Evolutionary conservation across 139 green algal genomes (phyloP).

Genomic region (Nannochloris sp.): DNA sequence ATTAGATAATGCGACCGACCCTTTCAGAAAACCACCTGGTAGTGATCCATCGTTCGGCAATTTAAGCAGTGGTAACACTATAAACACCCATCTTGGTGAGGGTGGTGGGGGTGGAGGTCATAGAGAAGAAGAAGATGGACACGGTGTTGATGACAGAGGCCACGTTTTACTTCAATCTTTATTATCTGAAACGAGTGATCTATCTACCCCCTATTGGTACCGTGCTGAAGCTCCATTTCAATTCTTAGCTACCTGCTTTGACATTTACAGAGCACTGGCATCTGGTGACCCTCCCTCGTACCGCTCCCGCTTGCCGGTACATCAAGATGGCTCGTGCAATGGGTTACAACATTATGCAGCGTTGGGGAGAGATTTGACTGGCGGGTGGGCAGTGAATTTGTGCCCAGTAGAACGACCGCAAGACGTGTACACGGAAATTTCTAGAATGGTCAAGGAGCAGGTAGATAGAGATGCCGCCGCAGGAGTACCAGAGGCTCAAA

Average conservation of each 20-base stretch:
- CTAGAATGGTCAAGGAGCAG: constrained; percentile 35
- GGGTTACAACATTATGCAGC: constrained; percentile 98
- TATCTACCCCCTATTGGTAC: constrained; percentile 61
- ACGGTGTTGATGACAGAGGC: background rate
- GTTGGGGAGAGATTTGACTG: constrained; percentile 67
- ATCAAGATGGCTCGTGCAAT: constrained; percentile 95
- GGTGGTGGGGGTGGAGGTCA: background rate
- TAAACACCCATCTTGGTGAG: background rate
- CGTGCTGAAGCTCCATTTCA: constrained; percentile 85
- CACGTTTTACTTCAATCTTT: background rate
- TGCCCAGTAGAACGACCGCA: constrained; percentile 50
- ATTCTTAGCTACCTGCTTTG: constrained; percentile 82
- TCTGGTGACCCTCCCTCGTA: constrained; percentile 56
- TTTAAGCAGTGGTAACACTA: background rate
- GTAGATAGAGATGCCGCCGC: constrained; percentile 33
- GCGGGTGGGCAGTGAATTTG: constrained; percentile 84
- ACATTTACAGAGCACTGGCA: constrained; percentile 63
- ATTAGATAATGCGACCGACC: constrained; percentile 38
- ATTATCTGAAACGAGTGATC: constrained; percentile 12
- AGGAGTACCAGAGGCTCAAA: constrained; percentile 20
- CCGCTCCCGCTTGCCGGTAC: constrained; percentile 67
- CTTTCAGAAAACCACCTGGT: background rate
- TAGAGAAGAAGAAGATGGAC: background rate
- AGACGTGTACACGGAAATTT: constrained; percentile 81
- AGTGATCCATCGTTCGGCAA: background rate